These are phyloP conservation scores for Fraxinus greggii DNA, from an alignment of 305 asterid species.

Conservation along the genomic window DNA sequence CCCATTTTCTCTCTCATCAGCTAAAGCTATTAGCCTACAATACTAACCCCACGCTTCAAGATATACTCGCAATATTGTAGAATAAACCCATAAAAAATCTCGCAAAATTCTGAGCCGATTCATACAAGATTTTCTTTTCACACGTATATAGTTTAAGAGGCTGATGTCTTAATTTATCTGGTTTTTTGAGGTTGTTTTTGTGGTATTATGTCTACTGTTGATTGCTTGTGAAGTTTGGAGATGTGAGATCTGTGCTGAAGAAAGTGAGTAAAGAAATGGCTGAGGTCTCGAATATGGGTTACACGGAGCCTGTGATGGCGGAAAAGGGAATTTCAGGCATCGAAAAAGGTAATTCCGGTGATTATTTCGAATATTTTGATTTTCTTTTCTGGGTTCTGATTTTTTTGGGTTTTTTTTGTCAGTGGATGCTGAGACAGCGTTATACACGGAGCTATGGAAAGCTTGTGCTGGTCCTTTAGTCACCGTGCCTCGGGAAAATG, in stretches of 20 bases:
- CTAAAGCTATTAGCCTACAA: constrained; percentile 8
- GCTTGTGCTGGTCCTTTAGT: constrained; percentile 97
- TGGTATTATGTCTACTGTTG: background rate
- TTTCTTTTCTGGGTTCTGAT: background rate
- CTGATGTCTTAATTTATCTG: background rate
- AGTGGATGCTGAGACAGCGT: constrained; percentile 78
- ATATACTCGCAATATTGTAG: constrained; percentile 18
- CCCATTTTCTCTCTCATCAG: constrained; percentile 21
- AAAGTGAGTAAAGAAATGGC: background rate
- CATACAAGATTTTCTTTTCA: background rate
- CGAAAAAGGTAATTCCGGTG: background rate
- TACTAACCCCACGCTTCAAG: constrained; percentile 33
- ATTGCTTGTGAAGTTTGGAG: background rate
- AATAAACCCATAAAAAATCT: constrained; percentile 8
- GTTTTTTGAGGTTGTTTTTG: background rate
- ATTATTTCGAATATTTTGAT: background rate
- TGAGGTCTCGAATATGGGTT: background rate
- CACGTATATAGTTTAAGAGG: background rate
- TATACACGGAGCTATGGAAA: constrained; percentile 85
- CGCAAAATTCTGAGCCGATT: background rate
- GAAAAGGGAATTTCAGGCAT: background rate
- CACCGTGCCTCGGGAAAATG: constrained; percentile 75
- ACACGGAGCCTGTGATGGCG: background rate
- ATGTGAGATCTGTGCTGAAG: background rate
- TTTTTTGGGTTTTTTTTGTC: background rate